Conservation (phyloP, 2,329 filamentous ascomycete genomes). For the Exutisphaerella laricina region DNA sequence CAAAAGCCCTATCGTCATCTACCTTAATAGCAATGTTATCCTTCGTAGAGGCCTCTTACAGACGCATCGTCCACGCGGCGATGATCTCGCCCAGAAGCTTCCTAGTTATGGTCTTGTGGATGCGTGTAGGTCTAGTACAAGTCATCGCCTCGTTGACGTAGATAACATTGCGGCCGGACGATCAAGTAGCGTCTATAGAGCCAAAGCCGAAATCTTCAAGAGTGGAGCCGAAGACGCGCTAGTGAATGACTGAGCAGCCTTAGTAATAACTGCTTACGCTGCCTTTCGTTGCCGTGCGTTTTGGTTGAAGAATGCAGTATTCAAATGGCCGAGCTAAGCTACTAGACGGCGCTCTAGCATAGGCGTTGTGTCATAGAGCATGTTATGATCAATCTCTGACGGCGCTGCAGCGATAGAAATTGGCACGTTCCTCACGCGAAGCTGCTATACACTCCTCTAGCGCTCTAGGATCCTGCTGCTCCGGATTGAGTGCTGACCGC, state of each 20-base stretch:
- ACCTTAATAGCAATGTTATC: constrained; percentile 2
- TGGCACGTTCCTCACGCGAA: too few species aligned
- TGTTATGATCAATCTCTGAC: neutral
- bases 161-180: constrained; percentile 4
- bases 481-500: too few species aligned
- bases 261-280: neutral
- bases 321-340: neutral
- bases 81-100: constrained; percentile 1
- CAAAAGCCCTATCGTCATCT: too few species aligned
- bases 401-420: too few species aligned
- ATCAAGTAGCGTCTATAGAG: too few species aligned
- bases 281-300: neutral
- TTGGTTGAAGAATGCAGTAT: neutral
- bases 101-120: neutral
- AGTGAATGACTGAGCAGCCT: too few species aligned
- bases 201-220: too few species aligned
- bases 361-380: neutral
- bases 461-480: too few species aligned
- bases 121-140: neutral
- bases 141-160: neutral
- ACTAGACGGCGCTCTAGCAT: neutral
- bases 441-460: too few species aligned
- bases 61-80: neutral
- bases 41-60: neutral
- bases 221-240: too few species aligned